Evolutionary conservation across 441 rosid genomes (phyloP).

Genomic region (Sinapis alba): DNA sequence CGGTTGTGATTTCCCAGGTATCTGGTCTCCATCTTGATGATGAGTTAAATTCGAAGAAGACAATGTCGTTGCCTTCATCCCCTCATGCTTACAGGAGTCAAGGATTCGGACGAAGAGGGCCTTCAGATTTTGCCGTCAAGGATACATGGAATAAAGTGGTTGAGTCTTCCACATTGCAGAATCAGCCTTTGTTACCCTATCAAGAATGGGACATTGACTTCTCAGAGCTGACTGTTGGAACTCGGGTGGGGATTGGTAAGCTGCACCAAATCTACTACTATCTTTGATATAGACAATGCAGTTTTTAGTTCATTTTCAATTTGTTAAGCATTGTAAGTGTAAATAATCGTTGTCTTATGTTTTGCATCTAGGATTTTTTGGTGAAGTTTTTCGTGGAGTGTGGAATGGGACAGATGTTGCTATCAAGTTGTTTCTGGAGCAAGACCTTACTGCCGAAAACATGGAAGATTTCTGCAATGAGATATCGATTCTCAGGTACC

Average conservation of each 20-base stretch:
- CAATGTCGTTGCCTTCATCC: conserved; percentile 95
- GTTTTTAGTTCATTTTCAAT: not conserved
- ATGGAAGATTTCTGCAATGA: conserved; percentile 99
- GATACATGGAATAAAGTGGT: conserved; percentile 93
- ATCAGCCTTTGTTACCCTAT: conserved; percentile 77
- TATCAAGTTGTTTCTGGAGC: conserved; percentile 94
- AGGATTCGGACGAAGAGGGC: conserved; percentile 62
- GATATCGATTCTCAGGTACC: conserved; percentile 94
- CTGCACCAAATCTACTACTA: conserved; percentile 7
- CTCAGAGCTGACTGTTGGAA: conserved; percentile 90
- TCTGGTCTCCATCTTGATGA: conserved; percentile 60
- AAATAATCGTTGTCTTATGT: not conserved
- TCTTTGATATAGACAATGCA: conserved; percentile 3
- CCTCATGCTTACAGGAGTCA: conserved; percentile 84
- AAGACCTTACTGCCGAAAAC: conserved; percentile 97
- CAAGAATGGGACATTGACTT: conserved; percentile 98
- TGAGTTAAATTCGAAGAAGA: conserved; percentile 74
- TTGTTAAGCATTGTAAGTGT: not conserved
- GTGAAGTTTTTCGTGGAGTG: conserved; percentile 95
- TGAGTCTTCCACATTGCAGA: conserved; percentile 81
- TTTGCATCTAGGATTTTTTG: conserved; percentile 72
- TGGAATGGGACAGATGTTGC: conserved; percentile 99
- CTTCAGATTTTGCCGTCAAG: conserved; percentile 53
- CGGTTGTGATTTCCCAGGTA: conserved; percentile 49
- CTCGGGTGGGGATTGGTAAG: conserved; percentile 99